Evolutionary conservation across 2,329 filamentous ascomycete genomes (phyloP), one percentile per base, ranked within the genome.

Genomic region (Phialocephala subalpina): DNA sequence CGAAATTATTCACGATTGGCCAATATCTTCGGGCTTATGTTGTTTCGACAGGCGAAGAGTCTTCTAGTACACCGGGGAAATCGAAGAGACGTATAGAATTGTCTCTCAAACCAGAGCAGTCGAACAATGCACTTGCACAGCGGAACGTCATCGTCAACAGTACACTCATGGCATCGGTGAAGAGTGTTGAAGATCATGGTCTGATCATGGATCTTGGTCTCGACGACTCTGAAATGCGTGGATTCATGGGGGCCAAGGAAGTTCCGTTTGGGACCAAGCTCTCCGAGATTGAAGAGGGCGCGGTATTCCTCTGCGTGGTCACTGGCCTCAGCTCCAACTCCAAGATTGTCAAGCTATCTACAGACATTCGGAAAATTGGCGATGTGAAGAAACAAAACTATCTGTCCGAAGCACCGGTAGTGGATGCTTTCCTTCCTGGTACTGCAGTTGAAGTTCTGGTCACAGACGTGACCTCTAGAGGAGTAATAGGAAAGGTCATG

Each of bases 111-210:
- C 96, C 96, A 2, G 85, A 86, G 66, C 86, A 92, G 68, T 85
- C 93, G 62, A 99, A 99, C 77, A 85, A 86, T 2, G 90, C 92
- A 1, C 82, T 99, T 25, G 83, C 86, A 3, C 86, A 87, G 70
- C 87, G 91, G 47, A 93, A 93, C 73, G 79, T 97, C 11, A 88
- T 96, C 11, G 80, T 86, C 47, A 91, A 97, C 74, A 85, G 84
- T 70, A 94, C 92, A 55, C 82, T 98, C 22, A 97, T 98, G 85
- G 95, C 94, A 1, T 91, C 94, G 0, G 90, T 99, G 29, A 80
- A 86, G 59, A 99, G 95, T 78, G 91, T 97, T n/a, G 95, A 99
- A 79, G 97, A 99, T 73, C 94, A 97, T 75, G 96, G 96, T 68
- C 86, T 96, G 65, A 87, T 98, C 63, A 97, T 99, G 93, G 93